phyloP scores from a whole-genome alignment of 495 filamentous ascomycete species.

The Neurospora sp. region DNA sequence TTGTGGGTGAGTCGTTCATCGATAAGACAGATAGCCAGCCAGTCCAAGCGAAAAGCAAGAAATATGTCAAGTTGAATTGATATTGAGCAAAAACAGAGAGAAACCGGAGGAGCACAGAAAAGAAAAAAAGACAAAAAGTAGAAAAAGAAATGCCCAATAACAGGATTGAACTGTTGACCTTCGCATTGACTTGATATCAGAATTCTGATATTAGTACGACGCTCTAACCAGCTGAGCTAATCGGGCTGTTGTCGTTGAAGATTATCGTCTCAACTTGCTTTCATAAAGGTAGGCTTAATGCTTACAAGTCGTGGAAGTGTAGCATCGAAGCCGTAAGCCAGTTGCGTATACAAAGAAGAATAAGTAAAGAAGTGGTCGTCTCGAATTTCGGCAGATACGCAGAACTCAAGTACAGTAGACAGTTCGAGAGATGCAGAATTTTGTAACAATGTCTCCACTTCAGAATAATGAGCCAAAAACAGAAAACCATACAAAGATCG shows the following conservation, averaged over 20 bases:
- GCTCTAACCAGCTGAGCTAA: background rate
- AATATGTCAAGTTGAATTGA: background rate
- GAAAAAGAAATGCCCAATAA: background rate
- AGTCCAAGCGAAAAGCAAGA: too few relatives aligned
- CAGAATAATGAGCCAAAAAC: background rate
- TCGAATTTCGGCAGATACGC: background rate
- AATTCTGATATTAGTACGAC: background rate
- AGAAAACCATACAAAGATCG: background rate
- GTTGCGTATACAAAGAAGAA: too few relatives aligned
- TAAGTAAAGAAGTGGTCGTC: background rate
- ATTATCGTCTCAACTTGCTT: rapidly evolving
- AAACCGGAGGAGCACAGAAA: background rate
- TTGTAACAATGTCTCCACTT: background rate
- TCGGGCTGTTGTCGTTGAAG: background rate
- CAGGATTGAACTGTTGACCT: background rate
- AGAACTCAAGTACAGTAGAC: background rate
- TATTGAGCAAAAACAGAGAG: background rate
- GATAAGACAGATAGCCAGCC: background rate
- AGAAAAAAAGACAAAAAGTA: background rate
- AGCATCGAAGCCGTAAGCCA: too few relatives aligned
- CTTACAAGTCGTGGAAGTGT: background rate
- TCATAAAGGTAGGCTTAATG: too few relatives aligned
- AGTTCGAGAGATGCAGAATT: background rate
- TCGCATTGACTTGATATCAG: background rate
- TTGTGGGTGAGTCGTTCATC: background rate